These are phyloP conservation scores for Colletotrichum sp. DNA, from an alignment of 2,329 filamentous ascomycete species.

Conservation along the genomic window DNA sequence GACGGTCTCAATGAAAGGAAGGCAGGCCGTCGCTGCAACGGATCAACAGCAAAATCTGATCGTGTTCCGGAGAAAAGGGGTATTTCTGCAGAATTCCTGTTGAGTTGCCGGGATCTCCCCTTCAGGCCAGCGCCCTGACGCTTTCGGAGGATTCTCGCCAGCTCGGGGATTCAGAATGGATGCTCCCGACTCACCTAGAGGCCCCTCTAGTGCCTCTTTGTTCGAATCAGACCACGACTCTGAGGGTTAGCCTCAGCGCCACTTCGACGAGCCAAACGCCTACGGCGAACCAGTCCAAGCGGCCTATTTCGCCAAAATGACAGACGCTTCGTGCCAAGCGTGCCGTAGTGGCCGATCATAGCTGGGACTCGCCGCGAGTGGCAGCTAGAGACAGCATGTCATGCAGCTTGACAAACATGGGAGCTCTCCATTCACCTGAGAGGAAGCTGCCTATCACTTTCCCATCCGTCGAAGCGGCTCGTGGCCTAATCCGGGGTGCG, in stretches of 20 bases:
- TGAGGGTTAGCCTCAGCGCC: neutral
- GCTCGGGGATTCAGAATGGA: neutral
- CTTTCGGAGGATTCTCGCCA: conserved; percentile 5
- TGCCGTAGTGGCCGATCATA: neutral
- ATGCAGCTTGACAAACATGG: neutral
- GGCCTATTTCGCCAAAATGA: neutral
- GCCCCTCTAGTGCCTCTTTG: neutral
- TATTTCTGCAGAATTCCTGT: neutral
- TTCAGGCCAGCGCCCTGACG: neutral
- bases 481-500: conserved; percentile 9
- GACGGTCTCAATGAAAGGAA: neutral
- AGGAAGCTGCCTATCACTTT: neutral
- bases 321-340: neutral
- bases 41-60: neutral
- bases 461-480: neutral
- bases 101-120: neutral
- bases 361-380: neutral
- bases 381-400: neutral
- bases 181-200: neutral
- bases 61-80: neutral
- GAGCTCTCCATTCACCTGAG: neutral
- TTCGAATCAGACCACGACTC: neutral
- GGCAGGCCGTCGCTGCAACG: neutral
- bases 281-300: neutral
- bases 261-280: neutral